Evolutionary conservation across 495 filamentous ascomycete genomes (phyloP), one percentile per base, ranked within the genome.

Genomic region (Penicillium lagena): DNA sequence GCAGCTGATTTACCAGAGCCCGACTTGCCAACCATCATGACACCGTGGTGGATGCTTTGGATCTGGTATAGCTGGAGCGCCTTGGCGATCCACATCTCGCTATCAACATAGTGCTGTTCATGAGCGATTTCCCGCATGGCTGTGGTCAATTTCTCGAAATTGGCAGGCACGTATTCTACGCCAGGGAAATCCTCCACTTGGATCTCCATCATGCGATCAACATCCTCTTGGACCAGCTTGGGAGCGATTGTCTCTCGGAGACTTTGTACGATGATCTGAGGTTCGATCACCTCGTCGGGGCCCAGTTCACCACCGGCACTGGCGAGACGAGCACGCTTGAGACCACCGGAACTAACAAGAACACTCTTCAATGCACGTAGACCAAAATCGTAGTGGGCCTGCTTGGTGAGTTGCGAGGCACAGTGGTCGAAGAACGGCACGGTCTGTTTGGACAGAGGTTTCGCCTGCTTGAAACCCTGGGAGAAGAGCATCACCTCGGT

Each of bases 401-500:
- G 94, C 59, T 96, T 96, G 3, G 90, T 94, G 43, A 99, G 68
- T 34, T 73, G 73, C 17, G 72, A 73, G 9, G 85, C 66, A 67
- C 94, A 99, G 50, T 80, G 80, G 56, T 99, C 93, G 66, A 99
- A 97, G 76, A 99, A 97, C 0, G 93, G 94, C 36, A 99, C 93
- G 1, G 89, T 94, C 39, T 95, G 88, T 62, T 87, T 90, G 6
- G 93, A 94, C 12, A 99, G 72, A 46, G 83, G 73, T 66, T 96
- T 96, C 28, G 93, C 93, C 60, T 94, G 86, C 56, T 85, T 90
- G 76, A 99, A 99, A 50, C 93, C 93, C 71, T 99, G 93, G 6
- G 93, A 99, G 71, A 94, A 99, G 14, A 99, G 82, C 93, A 97
- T 99, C 44, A 99, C 93, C 71, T 99, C 93, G 12, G 93, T 85